Base-by-base conservation (phyloP, 2,329 filamentous ascomycete genomes). In the Clarireedia paspali region DNA sequence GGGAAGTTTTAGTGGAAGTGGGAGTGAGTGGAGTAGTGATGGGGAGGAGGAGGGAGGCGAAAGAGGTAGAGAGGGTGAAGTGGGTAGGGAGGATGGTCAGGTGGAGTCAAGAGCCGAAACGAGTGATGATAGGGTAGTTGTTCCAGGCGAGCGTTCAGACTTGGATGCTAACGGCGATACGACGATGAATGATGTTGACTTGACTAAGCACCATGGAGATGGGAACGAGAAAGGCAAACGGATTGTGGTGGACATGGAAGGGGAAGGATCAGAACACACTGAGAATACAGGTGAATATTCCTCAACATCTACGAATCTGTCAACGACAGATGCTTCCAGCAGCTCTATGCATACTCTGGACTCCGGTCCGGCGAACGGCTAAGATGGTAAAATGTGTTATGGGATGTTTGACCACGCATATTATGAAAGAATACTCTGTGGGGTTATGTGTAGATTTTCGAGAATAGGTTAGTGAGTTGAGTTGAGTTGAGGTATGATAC, bases 1-100 rank as follows among this genome's bases (percentile, higher is more conserved):
- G 59, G 74, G 72, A 47, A 74, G 71, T 56, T 69, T 70, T 45
- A 72, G 72, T 56, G 62, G 56, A 24, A 57, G 55, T 27, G 54
- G 51, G 44, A 46, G 23, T 15, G 59, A 53, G 42, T 51, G 46
- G 23, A 47, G 58, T 27, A 36, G 39, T 36, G 53, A 42, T 14
- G 49, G 51, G 30, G 55, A 42, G 1, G 57, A 47, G 3, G 50
- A 51, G 15, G 50, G 51, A 42, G 55, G 51, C 17, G 52, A 26
- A 59, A 55, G 34, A 34, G 52, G 27, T 36, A 47, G 26, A 10
- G 44, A 50, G 14, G 38, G 36, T 12, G n/a, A 34, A 30, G 24
- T 9, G 3, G 23, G 26, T 26, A 24, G 12, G 12, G 30, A 40
- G 23, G 27, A 30, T 30, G 27, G 7, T 10, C 3, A 10, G 10